Base-by-base conservation (phyloP, 148 eudicot genomes). In the Vaccinium darrowii region DNA sequence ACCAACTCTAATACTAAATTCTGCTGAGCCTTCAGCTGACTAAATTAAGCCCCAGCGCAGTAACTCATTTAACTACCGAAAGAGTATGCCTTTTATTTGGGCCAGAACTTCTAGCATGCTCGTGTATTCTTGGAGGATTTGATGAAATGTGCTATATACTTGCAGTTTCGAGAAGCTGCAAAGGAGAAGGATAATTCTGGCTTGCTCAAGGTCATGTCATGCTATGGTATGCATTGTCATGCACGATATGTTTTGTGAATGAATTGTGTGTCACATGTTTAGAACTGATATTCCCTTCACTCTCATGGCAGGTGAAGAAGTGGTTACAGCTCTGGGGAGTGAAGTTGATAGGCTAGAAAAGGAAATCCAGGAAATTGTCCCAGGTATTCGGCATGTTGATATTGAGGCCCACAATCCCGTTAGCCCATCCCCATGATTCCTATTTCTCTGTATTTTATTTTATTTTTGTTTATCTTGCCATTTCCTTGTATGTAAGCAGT, bases 331-430 rank as follows among this genome's bases (percentile, higher is more conserved):
- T 82, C 87, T 97, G 1, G 99, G 99, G 85, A 92, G 98, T 83
- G 99, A 97, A 91, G 99, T 97, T 71, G 98, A 97, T 86, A 90
- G 99, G 86, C 92, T 97, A 53, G 98, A 97, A 77, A 84, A 84
- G 65, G 98, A 97, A 90, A 97, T 97, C 74, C 96, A 94, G 88
- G 94, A 88, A 56, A 92, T 97, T 76, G 98, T 97, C 76, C 99
- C 99, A n/a, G 99, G 99, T 12, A 94, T 97, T 81, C 92, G 90
- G 75, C 99, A 97, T 85, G 98, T 97, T 14, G 99, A 95, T 87
- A 97, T 97, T 63, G 99, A 97, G 84, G 99, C 98, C 86, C 98
- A 95, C 88, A 95, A 95, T 83, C 99, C 98, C 14, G 87, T 90
- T 84, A 36, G 62, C 62, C 96, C 89, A 23, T n/a, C 92, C 47